phyloP scores from a whole-genome alignment of 345 rosid species.

The Dovyalis caffra region DNA sequence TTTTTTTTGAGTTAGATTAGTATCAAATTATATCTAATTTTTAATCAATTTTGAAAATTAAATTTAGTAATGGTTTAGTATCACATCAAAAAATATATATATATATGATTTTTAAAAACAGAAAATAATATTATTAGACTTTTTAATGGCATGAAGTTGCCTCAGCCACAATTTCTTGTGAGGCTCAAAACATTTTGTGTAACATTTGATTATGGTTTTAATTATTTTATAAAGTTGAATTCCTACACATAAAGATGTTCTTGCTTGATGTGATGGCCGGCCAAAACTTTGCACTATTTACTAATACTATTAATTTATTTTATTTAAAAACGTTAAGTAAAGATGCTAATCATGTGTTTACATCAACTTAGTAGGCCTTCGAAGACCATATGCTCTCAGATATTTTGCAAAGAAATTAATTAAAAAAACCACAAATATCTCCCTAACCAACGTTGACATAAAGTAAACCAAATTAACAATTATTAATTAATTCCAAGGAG shows the following conservation, averaged over 20 bases:
- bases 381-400: conserved; percentile 11
- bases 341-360: neutral
- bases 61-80: too few relatives aligned
- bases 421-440: conserved; percentile 2
- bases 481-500: neutral
- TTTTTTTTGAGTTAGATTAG: too few relatives aligned
- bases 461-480: neutral
- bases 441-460: neutral
- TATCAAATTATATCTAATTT: too few relatives aligned
- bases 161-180: conserved; percentile 26
- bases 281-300: neutral
- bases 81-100: too few relatives aligned
- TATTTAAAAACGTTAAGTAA: neutral
- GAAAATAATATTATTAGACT: too few relatives aligned
- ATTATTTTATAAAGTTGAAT: conserved; percentile 7
- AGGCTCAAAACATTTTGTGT: neutral
- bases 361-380: neutral
- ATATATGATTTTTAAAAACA: too few relatives aligned
- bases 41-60: too few relatives aligned
- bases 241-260: neutral
- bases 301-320: neutral
- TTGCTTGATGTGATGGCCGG: conserved; percentile 27
- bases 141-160: neutral
- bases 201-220: neutral
- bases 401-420: conserved; percentile 14